These are phyloP conservation scores for Moesziomyces sp. DNA, from an alignment of 1,284 basidiomycete genomes.

Conservation along the genomic window DNA sequence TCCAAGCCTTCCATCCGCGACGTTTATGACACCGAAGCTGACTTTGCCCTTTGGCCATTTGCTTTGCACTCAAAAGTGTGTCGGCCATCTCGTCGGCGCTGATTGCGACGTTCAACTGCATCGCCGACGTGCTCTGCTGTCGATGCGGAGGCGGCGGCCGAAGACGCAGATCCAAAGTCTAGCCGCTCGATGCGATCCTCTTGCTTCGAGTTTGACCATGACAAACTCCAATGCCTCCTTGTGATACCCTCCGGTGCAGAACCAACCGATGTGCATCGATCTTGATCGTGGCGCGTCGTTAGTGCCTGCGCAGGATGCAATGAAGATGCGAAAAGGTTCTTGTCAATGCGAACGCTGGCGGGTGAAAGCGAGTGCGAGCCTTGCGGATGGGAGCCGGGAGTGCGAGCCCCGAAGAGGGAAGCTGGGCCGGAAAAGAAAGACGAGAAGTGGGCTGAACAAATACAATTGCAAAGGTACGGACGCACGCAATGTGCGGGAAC, in stretches of 20 bases:
- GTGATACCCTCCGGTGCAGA: neutral
- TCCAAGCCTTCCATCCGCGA: neutral
- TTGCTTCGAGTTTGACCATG: neutral
- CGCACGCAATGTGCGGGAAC: neutral
- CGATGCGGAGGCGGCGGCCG: constrained; percentile 41
- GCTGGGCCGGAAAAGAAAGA: too few species aligned
- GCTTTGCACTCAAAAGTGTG: constrained; percentile 16
- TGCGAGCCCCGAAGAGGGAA: too few species aligned
- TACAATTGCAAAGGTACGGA: neutral
- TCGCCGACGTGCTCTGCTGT: constrained; percentile 57
- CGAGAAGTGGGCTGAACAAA: neutral
- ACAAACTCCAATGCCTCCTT: neutral
- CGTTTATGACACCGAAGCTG: neutral
- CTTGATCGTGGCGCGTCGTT: too few species aligned
- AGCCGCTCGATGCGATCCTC: neutral
- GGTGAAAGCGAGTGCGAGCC: neutral
- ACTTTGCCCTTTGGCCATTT: neutral
- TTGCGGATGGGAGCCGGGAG: too few species aligned
- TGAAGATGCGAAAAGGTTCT: neutral
- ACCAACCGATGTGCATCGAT: neutral
- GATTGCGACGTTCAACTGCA: constrained; percentile 55
- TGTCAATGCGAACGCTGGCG: neutral
- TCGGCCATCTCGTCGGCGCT: constrained; percentile 42
- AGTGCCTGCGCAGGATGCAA: neutral
- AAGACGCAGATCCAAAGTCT: constrained; percentile 36